Evolutionary conservation across 2,329 filamentous ascomycete genomes (phyloP), one percentile per base, ranked within the genome.

Genomic region (Diplocarpon rosae): DNA sequence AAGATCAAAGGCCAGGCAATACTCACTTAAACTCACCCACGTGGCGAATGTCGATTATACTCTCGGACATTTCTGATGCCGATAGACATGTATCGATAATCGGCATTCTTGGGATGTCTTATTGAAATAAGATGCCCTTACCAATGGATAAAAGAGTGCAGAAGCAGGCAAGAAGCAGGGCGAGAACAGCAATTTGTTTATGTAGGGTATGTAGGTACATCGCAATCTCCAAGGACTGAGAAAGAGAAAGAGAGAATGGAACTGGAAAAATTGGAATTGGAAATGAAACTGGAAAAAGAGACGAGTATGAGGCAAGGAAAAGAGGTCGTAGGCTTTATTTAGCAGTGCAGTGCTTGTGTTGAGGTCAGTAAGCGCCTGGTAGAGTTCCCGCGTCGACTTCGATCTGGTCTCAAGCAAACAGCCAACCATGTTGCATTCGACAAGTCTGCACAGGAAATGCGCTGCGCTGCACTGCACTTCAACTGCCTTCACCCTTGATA

Each of bases 21-120:
- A 24, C 20, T 24, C 20, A 7, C 20, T 68, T 65, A 49, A 75
- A 71, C 30, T 63, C 58, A 20, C 59, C 65, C 64, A 64, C n/a
- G n/a, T 64, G 27, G 30, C 59, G 53, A 35, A 15, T 20, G n/a
- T 41, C 28, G 13, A 33, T 39, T 20, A 36, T 24, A 14, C 31
- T 27, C 6, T 39, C 15, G 39, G 42, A 44, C 16, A 37, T 39
- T 33, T 20, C 16, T 27, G 30, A 24, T 34, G 15, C 35, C 29
- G 9, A 29, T 31, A 42, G 39, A 32, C 39, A 42, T 36, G 29
- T 35, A 35, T 29, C 29, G 11, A 20, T 28, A 9, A 16, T 36
- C 17, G 8, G 9, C 17, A 30, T 24, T 10, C n/a, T 3, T 14
- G 11, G 27, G 28, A 14, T 6, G 12, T 32, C 14, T 15, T n/a